phyloP scores from a whole-genome alignment of 2,329 filamentous ascomycete species.

The Xylaria sp. region DNA sequence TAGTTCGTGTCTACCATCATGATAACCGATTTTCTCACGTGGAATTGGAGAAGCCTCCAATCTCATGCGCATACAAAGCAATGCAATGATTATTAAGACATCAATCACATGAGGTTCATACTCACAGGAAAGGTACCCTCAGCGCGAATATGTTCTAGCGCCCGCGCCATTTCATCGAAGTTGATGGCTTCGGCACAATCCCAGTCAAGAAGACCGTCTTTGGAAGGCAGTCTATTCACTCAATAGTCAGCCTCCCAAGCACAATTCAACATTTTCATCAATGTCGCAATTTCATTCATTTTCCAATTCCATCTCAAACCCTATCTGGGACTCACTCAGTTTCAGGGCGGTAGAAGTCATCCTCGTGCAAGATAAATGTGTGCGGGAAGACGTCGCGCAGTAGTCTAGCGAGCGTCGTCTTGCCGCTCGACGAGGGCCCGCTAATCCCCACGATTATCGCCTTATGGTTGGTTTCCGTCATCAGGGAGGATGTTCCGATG shows the following conservation, averaged over 20 bases:
- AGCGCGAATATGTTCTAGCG: constrained; percentile 75
- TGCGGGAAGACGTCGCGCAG: constrained; percentile 82
- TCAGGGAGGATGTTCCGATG: neutral
- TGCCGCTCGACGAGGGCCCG: constrained; percentile 91
- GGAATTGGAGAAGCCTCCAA: neutral
- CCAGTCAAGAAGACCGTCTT: constrained; percentile 81
- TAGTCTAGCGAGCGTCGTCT: constrained; percentile 90
- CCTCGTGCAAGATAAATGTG: constrained; percentile 88
- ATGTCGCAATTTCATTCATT: neutral
- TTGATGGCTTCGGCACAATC: constrained; percentile 86
- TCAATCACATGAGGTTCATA: constrained; percentile 31
- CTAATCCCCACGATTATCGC: constrained; percentile 81
- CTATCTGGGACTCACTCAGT: constrained; percentile 62
- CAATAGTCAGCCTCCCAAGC: constrained; percentile 14
- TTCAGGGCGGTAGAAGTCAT: constrained; percentile 94
- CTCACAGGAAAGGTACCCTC: constrained; percentile 73
- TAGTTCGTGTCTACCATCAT: neutral
- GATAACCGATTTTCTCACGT: neutral
- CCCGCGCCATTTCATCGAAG: constrained; percentile 71
- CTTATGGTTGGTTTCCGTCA: constrained; percentile 49
- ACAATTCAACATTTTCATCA: neutral
- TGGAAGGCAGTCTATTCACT: constrained; percentile 61
- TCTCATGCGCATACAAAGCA: neutral
- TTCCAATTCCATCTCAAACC: neutral
- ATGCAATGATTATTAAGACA: neutral